These are phyloP conservation scores for Rugosomyces carneus DNA, from an alignment of 1,284 basidiomycete species.

Conservation along the genomic window DNA sequence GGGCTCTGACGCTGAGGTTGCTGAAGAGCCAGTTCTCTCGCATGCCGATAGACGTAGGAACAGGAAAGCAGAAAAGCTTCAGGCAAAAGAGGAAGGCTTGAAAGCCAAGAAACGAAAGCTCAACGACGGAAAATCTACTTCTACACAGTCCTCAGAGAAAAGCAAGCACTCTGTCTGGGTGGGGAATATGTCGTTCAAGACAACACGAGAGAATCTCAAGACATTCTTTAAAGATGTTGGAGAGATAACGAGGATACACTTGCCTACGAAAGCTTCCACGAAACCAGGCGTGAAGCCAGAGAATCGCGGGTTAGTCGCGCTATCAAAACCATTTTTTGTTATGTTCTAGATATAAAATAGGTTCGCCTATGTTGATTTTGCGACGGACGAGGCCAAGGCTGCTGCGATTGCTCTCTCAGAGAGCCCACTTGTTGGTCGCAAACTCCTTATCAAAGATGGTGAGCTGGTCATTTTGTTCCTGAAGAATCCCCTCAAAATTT, in stretches of 20 bases:
- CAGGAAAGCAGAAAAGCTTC: constrained; percentile 30
- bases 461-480: constrained; percentile 18
- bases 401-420: constrained; percentile 81
- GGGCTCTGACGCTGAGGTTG: constrained; percentile 9
- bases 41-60: constrained; percentile 65
- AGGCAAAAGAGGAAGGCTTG: constrained; percentile 14
- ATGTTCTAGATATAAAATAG: constrained; percentile 34
- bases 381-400: constrained; percentile 66
- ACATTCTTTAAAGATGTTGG: constrained; percentile 70
- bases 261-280: constrained; percentile 57
- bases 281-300: constrained; percentile 42
- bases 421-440: constrained; percentile 76
- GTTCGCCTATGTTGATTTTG: constrained; percentile 96
- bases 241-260: constrained; percentile 67
- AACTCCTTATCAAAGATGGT: constrained; percentile 92
- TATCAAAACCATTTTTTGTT: no score
- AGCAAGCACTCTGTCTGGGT: constrained; percentile 90
- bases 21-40: constrained; percentile 53
- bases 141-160: constrained; percentile 26
- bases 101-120: constrained; percentile 43
- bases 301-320: constrained; percentile 69
- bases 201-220: constrained; percentile 66
- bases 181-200: constrained; percentile 92
- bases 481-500: neutral
- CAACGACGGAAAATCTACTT: constrained; percentile 30